These are phyloP conservation scores for Colletotrichum falcatum DNA, from an alignment of 2,329 filamentous ascomycete species.

Conservation along the genomic window DNA sequence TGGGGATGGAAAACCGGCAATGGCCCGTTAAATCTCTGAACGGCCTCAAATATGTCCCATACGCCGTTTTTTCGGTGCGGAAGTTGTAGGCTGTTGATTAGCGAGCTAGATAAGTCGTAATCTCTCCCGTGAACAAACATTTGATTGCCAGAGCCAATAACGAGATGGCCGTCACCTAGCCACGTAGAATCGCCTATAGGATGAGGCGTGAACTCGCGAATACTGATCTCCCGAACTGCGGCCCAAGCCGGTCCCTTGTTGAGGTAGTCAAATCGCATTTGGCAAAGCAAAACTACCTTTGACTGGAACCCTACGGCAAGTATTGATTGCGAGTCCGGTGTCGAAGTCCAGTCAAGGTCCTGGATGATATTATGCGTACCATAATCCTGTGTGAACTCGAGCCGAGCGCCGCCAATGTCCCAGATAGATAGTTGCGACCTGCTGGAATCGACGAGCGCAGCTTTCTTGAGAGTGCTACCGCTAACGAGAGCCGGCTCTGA, in stretches of 20 bases:
- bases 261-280: slow-evolving; percentile 92
- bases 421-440: slow-evolving; percentile 87
- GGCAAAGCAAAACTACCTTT: slow-evolving; percentile 82
- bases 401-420: slow-evolving; percentile 84
- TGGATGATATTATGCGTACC: slow-evolving; percentile 79
- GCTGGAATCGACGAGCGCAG: slow-evolving; percentile 80
- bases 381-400: slow-evolving; percentile 85
- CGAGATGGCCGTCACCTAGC: slow-evolving; percentile 85
- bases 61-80: slow-evolving; percentile 62
- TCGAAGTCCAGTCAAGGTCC: slow-evolving; percentile 94
- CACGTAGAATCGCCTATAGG: slow-evolving; percentile 94
- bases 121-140: slow-evolving; percentile 85
- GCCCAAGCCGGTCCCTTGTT: slow-evolving; percentile 92
- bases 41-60: slow-evolving; percentile 82
- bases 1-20: slow-evolving; percentile 93
- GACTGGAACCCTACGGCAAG: slow-evolving; percentile 94
- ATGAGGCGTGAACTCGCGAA: slow-evolving; percentile 85
- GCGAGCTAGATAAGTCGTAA: slow-evolving; percentile 72
- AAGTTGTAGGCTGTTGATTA: slow-evolving; percentile 65
- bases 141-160: slow-evolving; percentile 92
- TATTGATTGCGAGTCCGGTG: slow-evolving; percentile 88
- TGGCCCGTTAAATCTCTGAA: slow-evolving; percentile 86
- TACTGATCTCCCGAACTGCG: slow-evolving; percentile 83
- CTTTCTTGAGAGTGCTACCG: slow-evolving; percentile 88
- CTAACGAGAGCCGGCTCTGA: slow-evolving; percentile 80